phyloP scores from a whole-genome alignment of 177 flowering plant genomes.

The Vitis hybrid region DNA sequence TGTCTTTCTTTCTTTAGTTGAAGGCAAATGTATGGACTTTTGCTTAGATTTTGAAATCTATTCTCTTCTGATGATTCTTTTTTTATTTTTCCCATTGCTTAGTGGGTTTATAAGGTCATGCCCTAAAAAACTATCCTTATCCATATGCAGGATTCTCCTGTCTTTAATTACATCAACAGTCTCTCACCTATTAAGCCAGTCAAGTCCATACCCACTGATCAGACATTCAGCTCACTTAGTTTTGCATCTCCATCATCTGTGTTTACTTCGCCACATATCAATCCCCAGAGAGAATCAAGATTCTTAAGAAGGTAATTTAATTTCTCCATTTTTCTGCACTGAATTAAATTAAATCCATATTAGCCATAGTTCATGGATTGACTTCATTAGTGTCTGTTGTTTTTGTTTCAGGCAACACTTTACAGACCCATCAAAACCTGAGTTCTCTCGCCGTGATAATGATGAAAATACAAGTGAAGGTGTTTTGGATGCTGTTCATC shows the following conservation, averaged over 20 bases:
- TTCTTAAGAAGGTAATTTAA: conserved; percentile 27
- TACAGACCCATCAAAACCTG: conserved; percentile 15
- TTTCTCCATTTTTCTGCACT: background rate
- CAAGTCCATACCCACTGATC: conserved; percentile 16
- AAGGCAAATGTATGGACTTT: no score
- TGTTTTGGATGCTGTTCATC: conserved; percentile 4
- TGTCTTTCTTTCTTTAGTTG: no score
- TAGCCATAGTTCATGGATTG: background rate
- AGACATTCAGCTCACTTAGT: conserved; percentile 24
- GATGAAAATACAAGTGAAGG: conserved; percentile 10
- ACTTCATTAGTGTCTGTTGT: background rate
- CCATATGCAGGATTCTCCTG: conserved; percentile 42
- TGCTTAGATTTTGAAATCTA: background rate
- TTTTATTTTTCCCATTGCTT: background rate
- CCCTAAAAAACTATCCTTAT: background rate
- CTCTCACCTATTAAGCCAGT: conserved; percentile 42
- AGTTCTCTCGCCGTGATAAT: conserved; percentile 6
- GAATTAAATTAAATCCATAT: background rate
- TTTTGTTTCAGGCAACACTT: conserved; percentile 18
- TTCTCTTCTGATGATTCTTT: background rate
- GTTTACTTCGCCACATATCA: conserved; percentile 33
- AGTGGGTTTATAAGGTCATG: background rate
- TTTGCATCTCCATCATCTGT: conserved; percentile 35
- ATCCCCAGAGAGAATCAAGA: conserved; percentile 23
- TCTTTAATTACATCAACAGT: conserved; percentile 38